Evolutionary conservation across 208 protist species (phyloP), one percentile per base, ranked within the genome.

Genomic region (Porcisia deanei): DNA sequence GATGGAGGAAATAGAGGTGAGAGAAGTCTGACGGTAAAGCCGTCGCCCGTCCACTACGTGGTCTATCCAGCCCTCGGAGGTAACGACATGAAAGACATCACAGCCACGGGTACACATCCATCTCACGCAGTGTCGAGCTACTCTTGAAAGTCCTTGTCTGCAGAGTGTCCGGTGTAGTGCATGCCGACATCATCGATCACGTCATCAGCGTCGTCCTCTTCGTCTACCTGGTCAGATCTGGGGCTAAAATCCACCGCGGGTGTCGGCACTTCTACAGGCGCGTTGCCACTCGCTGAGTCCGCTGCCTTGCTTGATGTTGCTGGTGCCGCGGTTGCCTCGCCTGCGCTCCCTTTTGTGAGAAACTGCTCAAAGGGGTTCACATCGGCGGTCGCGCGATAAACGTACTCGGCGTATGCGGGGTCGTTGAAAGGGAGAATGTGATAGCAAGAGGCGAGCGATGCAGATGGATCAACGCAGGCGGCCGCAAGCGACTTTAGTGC

Each of bases 151-250:
- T 92, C 87, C 20, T 74, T 69, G 47, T 86, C 77, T 9, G 80
- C 84, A n/a, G 49, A 41, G 5, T 41, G 3, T 16, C 82, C 85
- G 30, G 78, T 71, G 55, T 89, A 92, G 16, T 67, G 79, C 74
- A 93, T 85, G n/a, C 91, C 91, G 34, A 95, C 87, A 74, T 95
- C 91, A 66, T 95, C 91, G 41, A 92, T 77, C 37, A 93, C 85
- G 58, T 92, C 88, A 41, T 82, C 74, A 10, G 76, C 76, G 49
- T 90, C 86, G 22, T 80, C 76, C 20, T 45, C 67, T 8, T 54
- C 70, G 14, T 45, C 41, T 30, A 22, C 61, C 22, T 47, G 30
- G 61, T 1, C 20, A 69, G 52, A 18, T 5, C 25, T 18, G 54
- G 18, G n/a, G 4, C 8, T 30, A 34, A 18, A 5, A 30, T 66